phyloP scores from a whole-genome alignment of 129 eudicot species.

The Gnaphalium uliginosum region DNA sequence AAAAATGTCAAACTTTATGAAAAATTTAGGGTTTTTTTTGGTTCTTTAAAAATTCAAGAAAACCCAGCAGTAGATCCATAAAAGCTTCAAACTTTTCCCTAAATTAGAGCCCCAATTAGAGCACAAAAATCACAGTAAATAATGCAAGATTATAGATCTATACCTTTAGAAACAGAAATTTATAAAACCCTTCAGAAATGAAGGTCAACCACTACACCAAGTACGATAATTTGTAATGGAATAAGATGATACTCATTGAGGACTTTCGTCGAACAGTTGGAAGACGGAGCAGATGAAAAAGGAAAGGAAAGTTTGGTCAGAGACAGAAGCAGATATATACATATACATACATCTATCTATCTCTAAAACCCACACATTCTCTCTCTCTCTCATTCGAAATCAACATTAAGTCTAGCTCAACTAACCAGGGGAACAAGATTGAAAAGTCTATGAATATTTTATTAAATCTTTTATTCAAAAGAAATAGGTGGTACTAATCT shows the following conservation, averaged over 20 bases:
- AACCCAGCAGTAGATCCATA: constrained; percentile 29
- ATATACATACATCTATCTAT: constrained; percentile 23
- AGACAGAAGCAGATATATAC: constrained; percentile 28
- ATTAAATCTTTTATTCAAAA: constrained; percentile 11
- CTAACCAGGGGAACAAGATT: constrained; percentile 40
- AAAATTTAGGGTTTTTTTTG: constrained; percentile 23
- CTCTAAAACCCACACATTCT: constrained; percentile 35
- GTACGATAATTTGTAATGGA: background rate
- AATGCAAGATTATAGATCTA: constrained; percentile 47
- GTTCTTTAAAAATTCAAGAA: constrained; percentile 5
- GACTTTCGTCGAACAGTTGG: constrained; percentile 38
- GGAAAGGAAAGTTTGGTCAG: constrained; percentile 43
- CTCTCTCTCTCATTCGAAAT: constrained; percentile 43
- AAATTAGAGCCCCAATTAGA: constrained; percentile 9
- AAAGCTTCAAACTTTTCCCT: background rate
- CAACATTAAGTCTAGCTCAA: constrained; percentile 60
- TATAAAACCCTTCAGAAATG: constrained; percentile 17
- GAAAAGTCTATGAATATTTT: constrained; percentile 30
- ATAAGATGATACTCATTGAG: constrained; percentile 26
- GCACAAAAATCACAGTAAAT: constrained; percentile 23
- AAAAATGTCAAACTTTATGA: background rate
- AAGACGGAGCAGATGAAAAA: constrained; percentile 50
- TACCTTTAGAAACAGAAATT: constrained; percentile 29
- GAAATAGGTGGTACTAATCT: constrained; percentile 17
- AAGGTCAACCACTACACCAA: constrained; percentile 16